Conservation (phyloP, 2,329 filamentous ascomycete species). For the Hyphodiscus sp. region DNA sequence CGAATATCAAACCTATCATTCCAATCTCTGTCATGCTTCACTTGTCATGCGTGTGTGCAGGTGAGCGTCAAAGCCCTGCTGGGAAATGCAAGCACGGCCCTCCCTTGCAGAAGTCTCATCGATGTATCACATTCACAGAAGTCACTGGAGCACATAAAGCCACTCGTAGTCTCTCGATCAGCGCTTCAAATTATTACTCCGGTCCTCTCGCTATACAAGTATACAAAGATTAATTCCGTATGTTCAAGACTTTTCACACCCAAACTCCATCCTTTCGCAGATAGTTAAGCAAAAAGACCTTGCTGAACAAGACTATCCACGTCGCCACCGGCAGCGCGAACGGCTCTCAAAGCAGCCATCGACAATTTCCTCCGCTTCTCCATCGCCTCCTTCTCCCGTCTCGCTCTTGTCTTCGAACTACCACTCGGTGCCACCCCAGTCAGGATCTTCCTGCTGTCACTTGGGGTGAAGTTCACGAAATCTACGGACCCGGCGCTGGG, state of each 20-base stretch:
- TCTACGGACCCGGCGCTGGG: slow-evolving; percentile 36
- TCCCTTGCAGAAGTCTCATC: not conserved
- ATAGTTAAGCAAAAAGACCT: slow-evolving; percentile 38
- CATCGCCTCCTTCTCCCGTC: slow-evolving; percentile 78
- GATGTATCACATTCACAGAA: not conserved
- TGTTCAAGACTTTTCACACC: not conserved
- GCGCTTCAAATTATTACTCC: not conserved
- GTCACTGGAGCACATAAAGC: not conserved
- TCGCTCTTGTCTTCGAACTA: slow-evolving; percentile 88
- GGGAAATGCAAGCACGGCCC: not conserved
- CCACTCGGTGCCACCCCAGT: slow-evolving; percentile 88
- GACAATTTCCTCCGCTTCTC: slow-evolving; percentile 66
- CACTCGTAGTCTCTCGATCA: not conserved
- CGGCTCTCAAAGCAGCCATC: slow-evolving; percentile 61
- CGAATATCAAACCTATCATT: too few relatives aligned
- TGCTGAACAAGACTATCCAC: slow-evolving; percentile 46
- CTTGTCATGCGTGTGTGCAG: too few relatives aligned
- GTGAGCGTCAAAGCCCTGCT: not conserved
- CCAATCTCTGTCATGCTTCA: too few relatives aligned
- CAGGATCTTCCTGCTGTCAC: slow-evolving; percentile 72
- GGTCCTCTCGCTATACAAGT: not conserved
- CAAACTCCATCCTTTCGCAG: not conserved
- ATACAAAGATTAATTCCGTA: not conserved
- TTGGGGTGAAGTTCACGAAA: slow-evolving; percentile 88
- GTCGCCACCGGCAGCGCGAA: slow-evolving; percentile 66